Percentiles rank a stretch among this genome's conserved stretches.
Conservation (phyloP, 805 yeast genomes). For the Saccharomycopsis sp. region DNA sequence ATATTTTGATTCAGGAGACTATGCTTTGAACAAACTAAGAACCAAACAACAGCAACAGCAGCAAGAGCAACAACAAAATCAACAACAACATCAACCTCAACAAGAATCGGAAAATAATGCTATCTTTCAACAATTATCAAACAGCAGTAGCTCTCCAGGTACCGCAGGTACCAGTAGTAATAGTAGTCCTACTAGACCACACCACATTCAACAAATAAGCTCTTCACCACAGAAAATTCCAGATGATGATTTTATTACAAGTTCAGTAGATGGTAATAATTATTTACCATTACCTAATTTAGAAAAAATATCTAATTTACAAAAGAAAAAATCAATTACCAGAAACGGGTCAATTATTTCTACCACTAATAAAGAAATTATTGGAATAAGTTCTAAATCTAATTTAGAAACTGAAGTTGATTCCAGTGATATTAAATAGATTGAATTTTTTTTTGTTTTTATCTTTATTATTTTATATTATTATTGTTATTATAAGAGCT, state of each 20-base stretch:
- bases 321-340: constrained; percentile 20
- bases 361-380: constrained; percentile 19
- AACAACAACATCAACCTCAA: constrained; percentile 1
- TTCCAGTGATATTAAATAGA: constrained; percentile 7
- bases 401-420: constrained; percentile 21
- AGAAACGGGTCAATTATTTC: constrained; percentile 20
- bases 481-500: too few relatives aligned
- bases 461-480: too few relatives aligned
- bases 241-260: constrained; percentile 20
- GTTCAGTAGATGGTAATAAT: constrained; percentile 10
- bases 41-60: constrained; percentile 18
- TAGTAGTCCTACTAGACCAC: too few relatives aligned
- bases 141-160: background rate
- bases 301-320: constrained; percentile 19
- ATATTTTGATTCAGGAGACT: constrained; percentile 91
- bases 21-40: constrained; percentile 54
- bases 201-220: too few relatives aligned
- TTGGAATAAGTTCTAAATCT: constrained; percentile 18
- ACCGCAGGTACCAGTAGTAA: background rate
- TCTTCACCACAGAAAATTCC: constrained; percentile 20
- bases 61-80: constrained; percentile 19
- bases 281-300: constrained; percentile 20
- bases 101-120: background rate
- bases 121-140: background rate
- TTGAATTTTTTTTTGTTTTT: background rate